These are phyloP conservation scores for Hydrangea macrophylla DNA, from an alignment of 148 eudicot species.

Conservation along the genomic window DNA sequence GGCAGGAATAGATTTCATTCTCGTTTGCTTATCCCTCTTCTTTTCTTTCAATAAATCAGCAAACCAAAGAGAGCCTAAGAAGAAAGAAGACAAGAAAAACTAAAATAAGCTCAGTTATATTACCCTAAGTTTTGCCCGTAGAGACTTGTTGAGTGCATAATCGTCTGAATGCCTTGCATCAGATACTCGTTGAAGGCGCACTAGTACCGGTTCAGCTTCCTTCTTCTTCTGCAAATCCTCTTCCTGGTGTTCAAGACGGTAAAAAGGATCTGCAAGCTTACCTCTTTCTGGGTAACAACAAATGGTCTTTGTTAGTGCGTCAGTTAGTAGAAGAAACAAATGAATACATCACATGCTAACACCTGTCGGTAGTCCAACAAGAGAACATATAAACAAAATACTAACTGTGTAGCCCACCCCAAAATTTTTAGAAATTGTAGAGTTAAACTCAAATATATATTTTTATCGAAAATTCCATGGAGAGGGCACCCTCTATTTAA, in stretches of 20 bases:
- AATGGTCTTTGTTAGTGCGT: background rate
- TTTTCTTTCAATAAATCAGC: too few relatives aligned
- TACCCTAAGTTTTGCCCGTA: conserved; percentile 81
- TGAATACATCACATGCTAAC: background rate
- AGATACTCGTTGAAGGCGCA: conserved; percentile 83
- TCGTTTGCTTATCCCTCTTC: too few relatives aligned
- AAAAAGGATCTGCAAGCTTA: conserved; percentile 89
- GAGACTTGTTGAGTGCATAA: conserved; percentile 78
- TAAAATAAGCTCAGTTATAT: conserved; percentile 1
- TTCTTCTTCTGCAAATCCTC: conserved; percentile 91
- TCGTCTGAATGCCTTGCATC: conserved; percentile 83
- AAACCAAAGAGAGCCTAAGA: too few relatives aligned
- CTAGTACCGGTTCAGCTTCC: conserved; percentile 89
- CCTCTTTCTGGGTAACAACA: conserved; percentile 53
- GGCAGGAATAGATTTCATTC: background rate
- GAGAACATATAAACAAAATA: background rate
- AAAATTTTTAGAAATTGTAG: background rate
- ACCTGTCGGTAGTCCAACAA: background rate
- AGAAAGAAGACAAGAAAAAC: background rate
- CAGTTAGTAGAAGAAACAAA: background rate
- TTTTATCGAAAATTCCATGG: too few relatives aligned
- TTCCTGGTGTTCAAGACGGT: conserved; percentile 94
- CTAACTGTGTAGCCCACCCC: too few relatives aligned
- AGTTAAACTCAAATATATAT: background rate
- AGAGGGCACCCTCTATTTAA: too few relatives aligned